Conservation (phyloP, 306 rosid species). For the Chamaecrista fasciculata region DNA sequence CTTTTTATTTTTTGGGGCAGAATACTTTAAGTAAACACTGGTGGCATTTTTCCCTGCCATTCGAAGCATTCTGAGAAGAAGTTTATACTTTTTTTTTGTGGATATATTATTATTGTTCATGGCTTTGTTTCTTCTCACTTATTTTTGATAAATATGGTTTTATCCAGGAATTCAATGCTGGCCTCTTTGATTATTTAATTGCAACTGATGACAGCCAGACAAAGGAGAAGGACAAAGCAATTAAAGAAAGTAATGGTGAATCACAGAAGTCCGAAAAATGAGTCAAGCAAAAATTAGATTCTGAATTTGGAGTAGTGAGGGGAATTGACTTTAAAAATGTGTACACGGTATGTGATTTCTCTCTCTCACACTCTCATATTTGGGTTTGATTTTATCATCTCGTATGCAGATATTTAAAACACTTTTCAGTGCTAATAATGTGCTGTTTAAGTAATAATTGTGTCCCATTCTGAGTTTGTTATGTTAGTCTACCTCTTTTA, state of each 20-base stretch:
- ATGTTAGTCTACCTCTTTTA: constrained; percentile 15
- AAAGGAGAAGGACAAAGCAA: constrained; percentile 64
- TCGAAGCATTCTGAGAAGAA: constrained; percentile 8
- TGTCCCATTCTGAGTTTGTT: not conserved
- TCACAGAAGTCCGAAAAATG: constrained; percentile 46
- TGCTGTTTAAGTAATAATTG: not conserved
- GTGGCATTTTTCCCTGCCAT: constrained; percentile 21
- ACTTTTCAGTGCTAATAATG: not conserved
- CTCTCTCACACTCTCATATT: constrained; percentile 14
- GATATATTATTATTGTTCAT: constrained; percentile 5
- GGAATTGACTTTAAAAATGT: constrained; percentile 95
- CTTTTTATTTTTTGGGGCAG: not conserved
- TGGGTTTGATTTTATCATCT: not conserved
- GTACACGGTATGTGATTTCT: constrained; percentile 63
- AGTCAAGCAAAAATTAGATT: constrained; percentile 59
- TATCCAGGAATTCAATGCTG: constrained; percentile 96
- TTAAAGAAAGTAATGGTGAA: constrained; percentile 43
- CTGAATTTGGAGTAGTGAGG: constrained; percentile 96
- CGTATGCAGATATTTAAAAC: constrained; percentile 13
- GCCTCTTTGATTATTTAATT: constrained; percentile 92
- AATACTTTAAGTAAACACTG: not conserved
- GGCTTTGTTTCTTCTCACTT: constrained; percentile 11
- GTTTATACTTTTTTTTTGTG: constrained; percentile 4
- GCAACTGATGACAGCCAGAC: constrained; percentile 80
- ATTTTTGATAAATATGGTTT: constrained; percentile 30